phyloP scores from a whole-genome alignment of 2,329 filamentous ascomycete species.

The Fusarium papillatum region DNA sequence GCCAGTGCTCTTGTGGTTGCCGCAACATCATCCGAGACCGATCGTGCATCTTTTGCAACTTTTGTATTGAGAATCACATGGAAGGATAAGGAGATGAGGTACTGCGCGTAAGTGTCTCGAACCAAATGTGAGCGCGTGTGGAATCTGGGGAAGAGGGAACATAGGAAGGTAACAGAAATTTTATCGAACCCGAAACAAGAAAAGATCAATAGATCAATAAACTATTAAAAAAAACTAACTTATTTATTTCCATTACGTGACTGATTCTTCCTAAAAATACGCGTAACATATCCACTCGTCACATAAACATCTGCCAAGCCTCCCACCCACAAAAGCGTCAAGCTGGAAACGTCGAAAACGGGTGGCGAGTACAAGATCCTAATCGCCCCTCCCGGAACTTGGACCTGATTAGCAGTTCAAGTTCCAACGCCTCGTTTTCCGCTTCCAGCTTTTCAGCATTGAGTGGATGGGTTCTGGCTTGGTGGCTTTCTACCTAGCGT shows the following conservation, averaged over 20 bases:
- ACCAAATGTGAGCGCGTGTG: not conserved
- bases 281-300: not conserved
- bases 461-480: not conserved
- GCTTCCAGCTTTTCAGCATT: not conserved
- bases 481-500: not conserved
- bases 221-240: not conserved
- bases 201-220: not conserved
- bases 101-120: not conserved
- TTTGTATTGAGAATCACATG: constrained; percentile 1
- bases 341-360: constrained; percentile 2
- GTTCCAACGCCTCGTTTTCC: not conserved
- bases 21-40: not conserved
- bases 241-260: not conserved
- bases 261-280: not conserved
- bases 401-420: not conserved
- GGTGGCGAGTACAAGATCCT: not conserved
- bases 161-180: not conserved
- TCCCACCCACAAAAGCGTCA: not conserved
- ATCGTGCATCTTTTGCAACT: not conserved
- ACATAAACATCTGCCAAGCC: not conserved
- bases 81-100: not conserved
- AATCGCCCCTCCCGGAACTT: not conserved
- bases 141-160: not conserved
- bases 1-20: not conserved
- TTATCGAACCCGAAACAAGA: not conserved